Evolutionary conservation across 2,329 filamentous ascomycete genomes (phyloP).

Genomic region (Fusarium sp.): DNA sequence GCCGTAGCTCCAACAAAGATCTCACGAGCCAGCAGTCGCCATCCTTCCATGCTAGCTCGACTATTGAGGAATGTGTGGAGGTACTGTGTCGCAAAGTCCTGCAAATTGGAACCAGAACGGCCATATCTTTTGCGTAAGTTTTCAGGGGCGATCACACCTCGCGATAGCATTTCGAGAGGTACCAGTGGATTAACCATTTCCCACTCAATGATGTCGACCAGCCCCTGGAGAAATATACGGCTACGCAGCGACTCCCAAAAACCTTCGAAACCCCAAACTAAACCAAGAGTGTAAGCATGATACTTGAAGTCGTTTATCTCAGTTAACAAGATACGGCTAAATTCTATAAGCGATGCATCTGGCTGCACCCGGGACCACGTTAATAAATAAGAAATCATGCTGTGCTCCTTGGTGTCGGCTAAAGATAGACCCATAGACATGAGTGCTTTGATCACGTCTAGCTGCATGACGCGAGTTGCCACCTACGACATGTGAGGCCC

Average conservation of each 20-base stretch:
- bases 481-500: not conserved
- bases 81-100: not conserved
- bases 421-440: fast-evolving
- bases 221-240: not conserved
- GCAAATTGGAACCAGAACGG: fast-evolving
- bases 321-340: too few relatives aligned
- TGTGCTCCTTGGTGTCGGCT: too few relatives aligned
- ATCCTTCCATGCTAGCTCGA: fast-evolving
- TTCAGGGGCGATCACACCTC: too few relatives aligned
- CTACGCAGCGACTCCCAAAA: not conserved
- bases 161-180: not conserved
- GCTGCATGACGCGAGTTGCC: fast-evolving
- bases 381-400: too few relatives aligned
- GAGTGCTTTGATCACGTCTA: fast-evolving
- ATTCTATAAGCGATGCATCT: too few relatives aligned
- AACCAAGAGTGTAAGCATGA: too few relatives aligned
- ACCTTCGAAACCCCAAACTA: too few relatives aligned
- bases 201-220: fast-evolving
- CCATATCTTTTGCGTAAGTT: not conserved
- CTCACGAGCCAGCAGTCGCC: not conserved
- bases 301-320: too few relatives aligned
- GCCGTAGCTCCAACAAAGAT: not conserved
- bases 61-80: not conserved
- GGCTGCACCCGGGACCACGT: too few relatives aligned
- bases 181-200: not conserved